phyloP scores from a whole-genome alignment of 345 rosid species.

The Camelina sativa region DNA sequence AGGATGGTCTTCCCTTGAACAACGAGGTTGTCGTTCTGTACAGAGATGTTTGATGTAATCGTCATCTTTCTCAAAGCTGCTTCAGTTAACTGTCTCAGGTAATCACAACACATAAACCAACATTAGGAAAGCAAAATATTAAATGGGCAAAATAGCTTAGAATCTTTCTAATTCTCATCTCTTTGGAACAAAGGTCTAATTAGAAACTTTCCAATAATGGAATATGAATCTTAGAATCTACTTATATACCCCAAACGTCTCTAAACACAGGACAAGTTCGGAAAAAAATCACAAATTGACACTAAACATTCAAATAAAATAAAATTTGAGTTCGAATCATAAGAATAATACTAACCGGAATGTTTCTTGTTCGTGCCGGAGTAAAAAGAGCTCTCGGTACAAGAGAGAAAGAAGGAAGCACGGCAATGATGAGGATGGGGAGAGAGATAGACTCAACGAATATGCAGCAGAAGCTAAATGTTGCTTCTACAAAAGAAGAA shows the following conservation, averaged over 20 bases:
- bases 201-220: slow-evolving; percentile 14
- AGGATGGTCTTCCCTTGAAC: slow-evolving; percentile 92
- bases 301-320: background rate
- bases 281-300: background rate
- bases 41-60: slow-evolving; percentile 71
- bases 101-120: slow-evolving; percentile 12
- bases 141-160: background rate
- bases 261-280: background rate
- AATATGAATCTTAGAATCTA: background rate
- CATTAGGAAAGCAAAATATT: slow-evolving; percentile 11
- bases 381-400: slow-evolving; percentile 7
- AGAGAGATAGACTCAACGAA: background rate
- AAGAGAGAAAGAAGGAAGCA: background rate
- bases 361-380: background rate
- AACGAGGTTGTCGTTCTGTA: slow-evolving; percentile 80
- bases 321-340: background rate
- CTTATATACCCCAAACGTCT: background rate
- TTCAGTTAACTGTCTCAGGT: slow-evolving; percentile 23
- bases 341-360: slow-evolving; percentile 22
- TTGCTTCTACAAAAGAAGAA: slow-evolving; percentile 1
- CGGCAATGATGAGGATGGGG: background rate
- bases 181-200: background rate
- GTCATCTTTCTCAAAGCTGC: slow-evolving; percentile 57
- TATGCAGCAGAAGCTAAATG: slow-evolving; percentile 1
- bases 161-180: too few relatives aligned